Base-by-base conservation (phyloP, 2,329 filamentous ascomycete genomes). In the Escovopsis sp. region DNA sequence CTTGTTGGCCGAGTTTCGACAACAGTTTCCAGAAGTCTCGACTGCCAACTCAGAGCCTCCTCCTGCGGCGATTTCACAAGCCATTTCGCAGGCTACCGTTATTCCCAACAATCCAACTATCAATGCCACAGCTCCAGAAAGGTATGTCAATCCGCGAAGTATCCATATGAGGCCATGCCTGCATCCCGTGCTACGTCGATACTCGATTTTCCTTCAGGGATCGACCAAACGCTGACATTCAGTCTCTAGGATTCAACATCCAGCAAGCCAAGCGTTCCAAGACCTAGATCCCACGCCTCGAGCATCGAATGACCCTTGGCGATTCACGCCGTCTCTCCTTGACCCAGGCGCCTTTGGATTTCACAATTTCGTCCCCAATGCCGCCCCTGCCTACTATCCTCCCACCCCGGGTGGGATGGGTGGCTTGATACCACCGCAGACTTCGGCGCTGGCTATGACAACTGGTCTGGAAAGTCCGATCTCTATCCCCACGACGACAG, bases 331-430 rank as follows among this genome's bases (percentile, higher is more conserved):
- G 4, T 91, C 87, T 16, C 68, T 94, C 43, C 73, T 96, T 56
- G 89, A 96, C 56, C 79, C 86, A 14, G 86, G 81, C 58, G 83
- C 84, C 27, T 85, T 85, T 58, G 76, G 78, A 20, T 95, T 94
- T 61, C 72, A 77, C 45, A 71, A 72, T 43, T 89, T 94, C 55
- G 78, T 81, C 48, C 37, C 41, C 20, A 85, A 84, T 60, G 83
- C 88, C 48, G 75, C 81, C 37, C 75, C 83, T 13, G 84, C 81
- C 12, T 91, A 91, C 61, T 95, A 94, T 62, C 88, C 86, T 7
- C 84, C 88, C 2, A 93, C 85, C 1, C 83, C 86, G 2, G 84
- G 83, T 48, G 83, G 82, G 37, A 81, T 79, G 48, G 85, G 82
- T 55, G 82, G 83, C 14, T 63, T 89, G 49, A 93, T 87, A 56